Conservation (phyloP, 306 rosid genomes). For the Coriaria nepalensis region DNA sequence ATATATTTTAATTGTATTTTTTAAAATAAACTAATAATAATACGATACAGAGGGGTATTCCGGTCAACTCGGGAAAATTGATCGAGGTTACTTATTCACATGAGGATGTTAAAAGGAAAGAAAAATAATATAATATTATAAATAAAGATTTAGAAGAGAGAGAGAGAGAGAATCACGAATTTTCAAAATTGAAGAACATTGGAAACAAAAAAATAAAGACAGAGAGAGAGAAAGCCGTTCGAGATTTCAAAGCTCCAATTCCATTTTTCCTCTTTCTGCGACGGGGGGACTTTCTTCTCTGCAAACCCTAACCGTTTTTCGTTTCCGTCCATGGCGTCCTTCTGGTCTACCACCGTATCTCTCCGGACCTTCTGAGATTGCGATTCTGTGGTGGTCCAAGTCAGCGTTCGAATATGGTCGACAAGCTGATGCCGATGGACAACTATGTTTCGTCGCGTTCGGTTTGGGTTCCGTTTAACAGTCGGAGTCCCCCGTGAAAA, state of each 20-base stretch:
- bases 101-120: no score
- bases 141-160: neutral
- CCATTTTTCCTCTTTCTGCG: no score
- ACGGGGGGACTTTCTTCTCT: no score
- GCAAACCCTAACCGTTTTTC: conserved; percentile 23
- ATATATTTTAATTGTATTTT: no score
- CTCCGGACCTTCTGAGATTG: conserved; percentile 13
- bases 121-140: no score
- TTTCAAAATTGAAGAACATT: conserved; percentile 9
- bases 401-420: conserved; percentile 36
- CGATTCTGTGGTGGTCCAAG: neutral
- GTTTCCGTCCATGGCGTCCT: conserved; percentile 19
- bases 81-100: no score
- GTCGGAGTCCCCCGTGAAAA: conserved; percentile 16
- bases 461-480: conserved; percentile 36
- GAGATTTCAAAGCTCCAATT: conserved; percentile 11
- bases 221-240: neutral
- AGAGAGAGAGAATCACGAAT: neutral
- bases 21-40: no score
- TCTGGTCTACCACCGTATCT: conserved; percentile 1
- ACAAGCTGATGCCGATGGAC: conserved; percentile 20
- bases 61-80: no score
- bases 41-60: no score
- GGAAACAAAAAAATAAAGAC: neutral
- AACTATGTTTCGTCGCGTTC: neutral